Base-by-base conservation (phyloP, 805 yeast species). In the Zygosaccharomyces lentus region DNA sequence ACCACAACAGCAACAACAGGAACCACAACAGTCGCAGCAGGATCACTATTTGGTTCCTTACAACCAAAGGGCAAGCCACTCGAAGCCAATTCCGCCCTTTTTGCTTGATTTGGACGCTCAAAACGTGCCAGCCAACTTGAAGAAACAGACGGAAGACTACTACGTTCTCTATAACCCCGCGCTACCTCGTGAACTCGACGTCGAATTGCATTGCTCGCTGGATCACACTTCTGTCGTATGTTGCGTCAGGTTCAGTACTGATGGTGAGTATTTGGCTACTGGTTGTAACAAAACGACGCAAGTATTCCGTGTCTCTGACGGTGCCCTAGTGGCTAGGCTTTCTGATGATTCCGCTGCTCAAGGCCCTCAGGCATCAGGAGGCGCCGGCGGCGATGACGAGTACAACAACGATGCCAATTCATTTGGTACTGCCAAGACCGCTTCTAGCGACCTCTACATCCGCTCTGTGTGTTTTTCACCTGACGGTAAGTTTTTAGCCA, bases 251-350 rank as follows among this genome's bases (percentile, higher is more conserved):
- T 91, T 93, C 72, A 82, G 90, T 48, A 81, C 81, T 53, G 96
- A 88, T 65, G 98, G 98, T 52, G 84, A 86, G 69, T 87, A 79
- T 62, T 74, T 91, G 56, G 99, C 98, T 21, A 91, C 98, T 12
- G 99, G 99, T 40, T 90, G 97, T 73, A 93, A 91, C 72, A 87
- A 89, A 64, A 80, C 95, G 35, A 93, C 98, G 2, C 96, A 90
- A 68, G 96, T 91, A 47, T 91, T 84, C 69, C 85, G 86, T 55
- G 97, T 90, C 41, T 84, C 84, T 59, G 84, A 95, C 16, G 98
- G 99, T 56, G 90, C 86, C 59, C 74, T 88, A 52, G 81, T 88
- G 51, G 95, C 96, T 45, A 80, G 86, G 64, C 76, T 91, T 59
- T 81, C 85, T 54, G 97, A 91, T 67, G 96, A 90, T 59, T 70